Conservation (phyloP, 1,139 yeast genomes). For the Pichia inconspicua region DNA sequence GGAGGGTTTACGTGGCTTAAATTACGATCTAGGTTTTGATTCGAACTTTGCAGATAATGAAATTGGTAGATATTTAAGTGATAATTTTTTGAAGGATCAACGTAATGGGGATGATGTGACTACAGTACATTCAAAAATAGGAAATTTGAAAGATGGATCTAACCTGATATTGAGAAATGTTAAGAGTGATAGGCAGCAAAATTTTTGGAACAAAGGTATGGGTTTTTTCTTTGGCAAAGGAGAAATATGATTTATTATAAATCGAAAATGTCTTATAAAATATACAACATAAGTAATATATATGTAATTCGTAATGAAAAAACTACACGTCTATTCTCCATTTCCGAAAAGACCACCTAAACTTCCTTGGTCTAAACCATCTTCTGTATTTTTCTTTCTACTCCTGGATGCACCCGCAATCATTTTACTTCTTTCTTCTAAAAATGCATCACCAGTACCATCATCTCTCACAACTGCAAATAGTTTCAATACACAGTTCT, state of each 20-base stretch:
- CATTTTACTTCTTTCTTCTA: conserved; percentile 13
- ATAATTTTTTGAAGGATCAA: background rate
- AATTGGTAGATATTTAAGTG: conserved; percentile 13
- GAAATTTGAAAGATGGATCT: conserved; percentile 14
- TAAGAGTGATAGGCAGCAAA: background rate
- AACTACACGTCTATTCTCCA: conserved; percentile 17
- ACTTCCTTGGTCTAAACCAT: conserved; percentile 31
- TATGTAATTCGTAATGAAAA: too few species aligned
- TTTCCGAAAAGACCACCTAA: conserved; percentile 39
- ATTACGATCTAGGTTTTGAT: conserved; percentile 19
- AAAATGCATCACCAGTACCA: conserved; percentile 26
- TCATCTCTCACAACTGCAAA: conserved; percentile 34
- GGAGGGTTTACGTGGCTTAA: conserved; percentile 16
- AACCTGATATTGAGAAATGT: conserved; percentile 8
- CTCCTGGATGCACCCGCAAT: conserved; percentile 18
- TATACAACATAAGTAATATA: background rate
- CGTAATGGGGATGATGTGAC: background rate
- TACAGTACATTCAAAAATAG: background rate
- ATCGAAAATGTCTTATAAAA: background rate
- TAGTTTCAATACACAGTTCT: conserved; percentile 44
- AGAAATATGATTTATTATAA: conserved; percentile 10
- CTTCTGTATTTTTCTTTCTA: conserved; percentile 25
- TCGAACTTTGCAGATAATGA: conserved; percentile 17
- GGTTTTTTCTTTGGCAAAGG: conserved; percentile 18
- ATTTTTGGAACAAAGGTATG: conserved; percentile 8